Base-by-base conservation (phyloP, 768 basidiomycete species). In the Macrolepiota dolichaula region DNA sequence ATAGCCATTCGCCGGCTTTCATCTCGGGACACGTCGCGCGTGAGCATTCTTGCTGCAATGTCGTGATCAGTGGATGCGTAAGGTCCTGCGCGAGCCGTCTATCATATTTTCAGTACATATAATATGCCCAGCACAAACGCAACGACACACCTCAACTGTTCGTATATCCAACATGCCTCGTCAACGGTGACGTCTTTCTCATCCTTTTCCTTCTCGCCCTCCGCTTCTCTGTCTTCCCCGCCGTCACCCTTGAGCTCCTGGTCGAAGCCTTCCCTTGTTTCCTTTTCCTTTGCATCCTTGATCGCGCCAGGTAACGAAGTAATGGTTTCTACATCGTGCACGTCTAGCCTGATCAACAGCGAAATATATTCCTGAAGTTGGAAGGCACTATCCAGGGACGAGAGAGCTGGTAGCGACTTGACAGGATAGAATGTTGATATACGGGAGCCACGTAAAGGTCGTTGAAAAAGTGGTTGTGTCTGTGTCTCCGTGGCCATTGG, bases 1-100 rank as follows among this genome's bases (percentile, higher is more conserved):
- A 98, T 29, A 93, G 81, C 96, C 96, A 98, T 78, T 98, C 94
- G 58, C 92, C 93, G n/a, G 96, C 95, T 73, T 96, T 96, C 96
- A 99, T 99, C 75, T 96, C 89, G 1, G 95, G 93, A 78, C 96
- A 99, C 10, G 89, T 85, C 37, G 81, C 75, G 40, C 92, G 85
- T 12, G 88, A 92, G 70, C 96, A 98, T 71, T 93, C 92, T 66
- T 89, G 86, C 70, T 94, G 93, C 42, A 95, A 76, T 70, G 85
- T 87, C 1, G 89, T 91, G 50, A 96, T 91, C 44, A 94, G 79
- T 4, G 93, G 92, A 67, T 93, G 88, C 0, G 90, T 87, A 35
- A 96, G 79, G 71, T 96, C 94, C 72, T 92, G 91, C 5, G 92
- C 91, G 11, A 96, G 84, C 22, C 94, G 91, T 68, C 93, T 95